A percentile compares a stretch with the other conserved stretches of the same genome.
Evolutionary conservation across 2,329 filamentous ascomycete genomes (phyloP).

Genomic region (Gyromitra esculenta): DNA sequence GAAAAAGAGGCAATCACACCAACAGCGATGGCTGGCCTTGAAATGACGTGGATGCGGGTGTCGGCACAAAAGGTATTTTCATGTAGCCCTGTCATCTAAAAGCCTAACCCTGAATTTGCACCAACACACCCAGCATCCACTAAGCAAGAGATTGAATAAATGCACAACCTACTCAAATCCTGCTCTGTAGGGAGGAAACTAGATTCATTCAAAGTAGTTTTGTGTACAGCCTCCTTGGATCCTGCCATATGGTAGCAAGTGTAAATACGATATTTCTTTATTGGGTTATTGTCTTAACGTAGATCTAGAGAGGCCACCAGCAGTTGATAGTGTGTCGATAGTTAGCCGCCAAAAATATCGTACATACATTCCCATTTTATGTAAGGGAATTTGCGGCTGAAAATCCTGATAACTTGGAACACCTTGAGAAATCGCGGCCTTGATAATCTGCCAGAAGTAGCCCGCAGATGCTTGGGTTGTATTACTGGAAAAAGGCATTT

Average conservation of each 20-base stretch:
- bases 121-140: not conserved
- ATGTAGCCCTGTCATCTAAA: not conserved
- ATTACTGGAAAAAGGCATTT: not conserved
- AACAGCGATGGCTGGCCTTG: not conserved
- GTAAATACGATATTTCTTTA: conserved; percentile 1
- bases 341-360: conserved; percentile 3
- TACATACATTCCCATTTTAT: not conserved
- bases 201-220: not conserved
- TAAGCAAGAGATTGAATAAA: conserved; percentile 9
- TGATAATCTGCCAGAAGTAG: not conserved
- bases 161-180: not conserved
- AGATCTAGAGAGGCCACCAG: not conserved
- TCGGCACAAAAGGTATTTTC: conserved; percentile 8
- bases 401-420: conserved; percentile 1
- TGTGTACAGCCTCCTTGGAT: not conserved
- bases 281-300: not conserved
- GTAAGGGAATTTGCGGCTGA: conserved; percentile 12
- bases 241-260: not conserved
- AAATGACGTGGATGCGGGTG: conserved; percentile 13
- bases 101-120: conserved; percentile 13
- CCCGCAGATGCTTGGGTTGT: not conserved
- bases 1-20: not conserved
- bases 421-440: not conserved
- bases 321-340: not conserved
- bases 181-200: not conserved